Base-by-base conservation (phyloP, 148 eudicot genomes). In the Beta vulgaris region DNA sequence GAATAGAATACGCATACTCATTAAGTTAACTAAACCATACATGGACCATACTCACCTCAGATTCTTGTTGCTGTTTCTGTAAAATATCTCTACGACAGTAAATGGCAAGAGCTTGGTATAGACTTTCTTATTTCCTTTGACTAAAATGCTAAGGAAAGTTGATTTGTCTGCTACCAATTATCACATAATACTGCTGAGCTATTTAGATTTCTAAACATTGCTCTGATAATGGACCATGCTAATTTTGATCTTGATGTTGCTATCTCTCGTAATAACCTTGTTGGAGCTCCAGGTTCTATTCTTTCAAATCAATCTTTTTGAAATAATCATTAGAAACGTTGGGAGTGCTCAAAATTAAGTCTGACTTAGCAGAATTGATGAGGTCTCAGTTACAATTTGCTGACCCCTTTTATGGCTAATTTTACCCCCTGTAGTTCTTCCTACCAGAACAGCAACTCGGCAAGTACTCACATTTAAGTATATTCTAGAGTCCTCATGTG, bases 81-180 rank as follows among this genome's bases (percentile, higher is more conserved):
- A n/a, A n/a, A n/a, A n/a, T n/a, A n/a, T 49, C 9, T 11, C 19
- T 49, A 9, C 21, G 9, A 49, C 54, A 9, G 15, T 18, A 49
- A 49, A 11, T 49, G 21, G 54, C 3, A 18, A 49, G 54, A 18
- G 54, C 54, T 49, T 49, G 21, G 16, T 3, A 49, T 4, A 18
- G 0, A 12, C 4, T 15, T 10, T 55, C 23, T 7, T 3, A 1
- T 55, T n/a, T 23, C 18, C 28, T 55, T n/a, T 25, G 29, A 12
- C 60, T 55, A 55, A 55, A 67, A 39, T 67, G 70, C 49, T 39
- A 67, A 67, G 14, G 29, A 28, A 64, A 51, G 28, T 49, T 19
- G 61, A 51, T 67, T 26, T 13, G 23, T 67, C 4, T 68, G 6
- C 6, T 68, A 10, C 34, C 71, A 13, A 23, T 12, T 43, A 67